Conservation (phyloP, 345 rosid genomes). For the Clarkia xantiana region DNA sequence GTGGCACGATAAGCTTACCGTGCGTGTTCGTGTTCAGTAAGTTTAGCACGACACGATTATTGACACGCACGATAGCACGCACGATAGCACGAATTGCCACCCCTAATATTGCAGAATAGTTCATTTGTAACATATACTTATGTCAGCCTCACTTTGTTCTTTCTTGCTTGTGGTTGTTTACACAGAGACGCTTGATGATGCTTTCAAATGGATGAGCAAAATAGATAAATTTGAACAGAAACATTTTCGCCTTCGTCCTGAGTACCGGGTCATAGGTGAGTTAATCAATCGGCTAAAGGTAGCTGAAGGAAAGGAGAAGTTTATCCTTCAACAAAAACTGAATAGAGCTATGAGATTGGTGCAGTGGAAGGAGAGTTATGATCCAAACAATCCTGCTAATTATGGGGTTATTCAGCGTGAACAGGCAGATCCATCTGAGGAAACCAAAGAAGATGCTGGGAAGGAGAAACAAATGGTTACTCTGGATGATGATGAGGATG, state of each 20-base stretch:
- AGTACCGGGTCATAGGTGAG: slow-evolving; percentile 85
- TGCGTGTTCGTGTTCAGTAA: too few relatives aligned
- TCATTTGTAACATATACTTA: neutral
- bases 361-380: slow-evolving; percentile 79
- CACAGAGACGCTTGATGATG: slow-evolving; percentile 64
- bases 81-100: too few relatives aligned
- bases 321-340: slow-evolving; percentile 70
- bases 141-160: neutral
- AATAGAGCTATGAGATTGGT: slow-evolving; percentile 81
- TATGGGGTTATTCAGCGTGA: slow-evolving; percentile 49
- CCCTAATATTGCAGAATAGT: too few relatives aligned
- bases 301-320: slow-evolving; percentile 82
- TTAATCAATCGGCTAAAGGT: slow-evolving; percentile 64
- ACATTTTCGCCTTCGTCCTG: slow-evolving; percentile 59
- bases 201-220: slow-evolving; percentile 60
- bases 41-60: too few relatives aligned
- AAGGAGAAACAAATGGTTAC: slow-evolving; percentile 23
- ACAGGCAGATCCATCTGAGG: slow-evolving; percentile 24
- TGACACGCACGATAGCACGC: too few relatives aligned
- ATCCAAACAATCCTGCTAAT: slow-evolving; percentile 73
- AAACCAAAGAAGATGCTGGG: slow-evolving; percentile 17
- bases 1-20: too few relatives aligned
- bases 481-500: slow-evolving; percentile 37
- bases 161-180: neutral
- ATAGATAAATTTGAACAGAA: slow-evolving; percentile 74